Evolutionary conservation across 2,329 filamentous ascomycete genomes (phyloP), one percentile per base, ranked within the genome.

Genomic region (Claviceps sp.): DNA sequence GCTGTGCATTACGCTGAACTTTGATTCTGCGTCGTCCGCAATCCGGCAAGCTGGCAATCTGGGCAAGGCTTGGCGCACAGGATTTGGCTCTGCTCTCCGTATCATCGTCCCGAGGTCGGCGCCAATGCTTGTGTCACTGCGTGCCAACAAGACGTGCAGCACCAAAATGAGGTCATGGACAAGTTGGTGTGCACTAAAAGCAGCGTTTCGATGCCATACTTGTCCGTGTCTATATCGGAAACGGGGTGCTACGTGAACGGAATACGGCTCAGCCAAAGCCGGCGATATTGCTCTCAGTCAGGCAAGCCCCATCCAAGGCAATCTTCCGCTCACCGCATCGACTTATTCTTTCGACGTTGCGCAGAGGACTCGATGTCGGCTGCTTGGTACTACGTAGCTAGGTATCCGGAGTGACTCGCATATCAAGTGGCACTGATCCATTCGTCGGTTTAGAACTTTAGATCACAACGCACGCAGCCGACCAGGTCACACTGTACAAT

Each of bases 401-500:
- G 5, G 4, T 22, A 22, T 50, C 30, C 30, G 45, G 48, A 50
- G 44, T 26, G 41, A 38, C 41, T 50, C 20, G 48, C 40, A 50
- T 30, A 38, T 42, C 40, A 30, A 24, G 40, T 30, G 40, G 48
- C 48, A 44, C 48, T 18, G 48, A 37, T 37, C 26, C 41, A 50
- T 14, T 30, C 18, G 41, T 37, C 44, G 48, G 41, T 24, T 24
- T 24, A 24, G 20, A 22, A 22, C 22, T 45, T 37, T 34, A 50
- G 20, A 50, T 50, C 48, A 50, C 38, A 13, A 50, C 30, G 48
- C 48, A 50, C 26, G 48, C 48, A 44, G 48, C 48, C 41, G 41
- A 41, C 18, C n/a, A 20, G 14, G 48, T 50, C 18, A 24, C 41
- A 50, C 41, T 14, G 38, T 34, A 50, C 44, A 50, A 50, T 41